phyloP scores from a whole-genome alignment of 1,284 basidiomycete genomes.

The Rhodotorula sp. region DNA sequence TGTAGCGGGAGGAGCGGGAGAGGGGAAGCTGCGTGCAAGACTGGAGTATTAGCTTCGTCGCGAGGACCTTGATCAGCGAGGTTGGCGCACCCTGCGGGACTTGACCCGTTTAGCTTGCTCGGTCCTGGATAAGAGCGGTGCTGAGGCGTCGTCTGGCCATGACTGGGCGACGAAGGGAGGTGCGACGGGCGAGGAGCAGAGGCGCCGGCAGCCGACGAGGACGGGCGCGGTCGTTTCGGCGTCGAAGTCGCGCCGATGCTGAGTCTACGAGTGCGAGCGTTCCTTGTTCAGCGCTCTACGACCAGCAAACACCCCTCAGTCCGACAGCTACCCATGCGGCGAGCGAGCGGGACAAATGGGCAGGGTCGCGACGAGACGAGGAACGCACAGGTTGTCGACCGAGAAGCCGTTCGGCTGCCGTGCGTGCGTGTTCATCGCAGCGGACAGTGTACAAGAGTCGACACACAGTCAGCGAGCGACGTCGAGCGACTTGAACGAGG shows the following conservation, averaged over 20 bases:
- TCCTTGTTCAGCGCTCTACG: not conserved
- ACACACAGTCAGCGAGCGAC: no score
- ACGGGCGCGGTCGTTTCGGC: conserved; percentile 19
- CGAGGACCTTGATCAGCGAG: not conserved
- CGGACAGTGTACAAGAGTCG: no score
- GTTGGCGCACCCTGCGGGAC: conserved; percentile 2
- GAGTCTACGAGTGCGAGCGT: conserved; percentile 7
- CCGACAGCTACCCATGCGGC: not conserved
- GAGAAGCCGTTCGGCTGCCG: conserved; percentile 11
- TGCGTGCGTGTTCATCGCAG: not conserved
- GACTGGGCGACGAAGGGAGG: conserved; percentile 22
- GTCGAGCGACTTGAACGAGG: no score
- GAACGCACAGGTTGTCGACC: conserved; percentile 29
- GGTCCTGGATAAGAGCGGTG: conserved; percentile 12
- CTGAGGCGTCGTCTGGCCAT: conserved; percentile 11
- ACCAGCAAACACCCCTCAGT: not conserved
- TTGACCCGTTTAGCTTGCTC: conserved; percentile 14
- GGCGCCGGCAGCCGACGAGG: not conserved
- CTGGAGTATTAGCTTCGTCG: not conserved
- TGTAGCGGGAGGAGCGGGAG: conserved; percentile 17
- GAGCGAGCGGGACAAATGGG: not conserved
- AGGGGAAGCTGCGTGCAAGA: conserved; percentile 6
- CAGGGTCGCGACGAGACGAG: not conserved
- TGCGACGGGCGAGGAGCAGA: conserved; percentile 1
- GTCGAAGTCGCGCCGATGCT: conserved; percentile 19